Conservation (phyloP, 179 eudicot species). For the Carnegiea gigantea region DNA sequence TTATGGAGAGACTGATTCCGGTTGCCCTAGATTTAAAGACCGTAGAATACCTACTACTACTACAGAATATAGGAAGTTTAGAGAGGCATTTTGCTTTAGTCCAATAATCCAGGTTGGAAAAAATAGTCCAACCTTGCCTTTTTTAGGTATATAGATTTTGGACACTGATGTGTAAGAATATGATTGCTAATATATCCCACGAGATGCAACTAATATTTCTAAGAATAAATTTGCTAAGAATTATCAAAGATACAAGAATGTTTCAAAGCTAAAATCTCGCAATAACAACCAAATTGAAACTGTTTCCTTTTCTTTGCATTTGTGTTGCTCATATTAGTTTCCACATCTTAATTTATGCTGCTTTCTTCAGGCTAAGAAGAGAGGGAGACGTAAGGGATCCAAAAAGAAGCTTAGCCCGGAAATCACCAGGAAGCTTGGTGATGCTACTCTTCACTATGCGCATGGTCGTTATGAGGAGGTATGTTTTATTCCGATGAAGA, state of each 20-base stretch:
- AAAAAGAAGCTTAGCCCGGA: conserved; percentile 66
- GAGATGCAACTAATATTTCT: not conserved
- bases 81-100: too few species aligned
- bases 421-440: conserved; percentile 73
- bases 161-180: not conserved
- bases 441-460: conserved; percentile 83
- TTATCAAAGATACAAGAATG: not conserved
- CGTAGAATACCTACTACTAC: too few species aligned
- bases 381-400: conserved; percentile 85
- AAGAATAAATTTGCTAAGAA: not conserved
- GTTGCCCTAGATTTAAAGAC: too few species aligned
- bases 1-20: too few species aligned
- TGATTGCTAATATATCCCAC: not conserved
- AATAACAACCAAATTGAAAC: not conserved
- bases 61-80: too few species aligned
- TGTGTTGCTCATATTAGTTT: not conserved
- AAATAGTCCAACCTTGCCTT: too few species aligned
- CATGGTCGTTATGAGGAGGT: conserved; percentile 79
- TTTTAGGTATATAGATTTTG: too few species aligned
- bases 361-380: conserved; percentile 51
- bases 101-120: too few species aligned
- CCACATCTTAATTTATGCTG: not conserved
- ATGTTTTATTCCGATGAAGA: conserved; percentile 15
- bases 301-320: not conserved
- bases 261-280: not conserved